phyloP scores from a whole-genome alignment of 129 eudicot genomes.

The Artemisia tridentata region DNA sequence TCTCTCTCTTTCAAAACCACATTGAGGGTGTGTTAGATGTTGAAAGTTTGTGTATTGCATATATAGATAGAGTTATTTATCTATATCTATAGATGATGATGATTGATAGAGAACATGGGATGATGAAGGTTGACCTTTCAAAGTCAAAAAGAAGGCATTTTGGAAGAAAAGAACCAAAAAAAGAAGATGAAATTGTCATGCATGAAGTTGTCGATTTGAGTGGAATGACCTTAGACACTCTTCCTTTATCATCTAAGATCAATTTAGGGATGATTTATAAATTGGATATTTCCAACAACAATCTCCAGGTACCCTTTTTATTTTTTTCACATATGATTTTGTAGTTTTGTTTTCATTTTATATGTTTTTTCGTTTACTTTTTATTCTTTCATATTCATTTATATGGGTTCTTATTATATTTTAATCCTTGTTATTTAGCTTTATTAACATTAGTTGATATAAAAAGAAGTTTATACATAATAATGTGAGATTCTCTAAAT shows the following conservation, averaged over 20 bases:
- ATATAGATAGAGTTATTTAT: slow-evolving; percentile 9
- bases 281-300: slow-evolving; percentile 79
- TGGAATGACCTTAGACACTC: slow-evolving; percentile 54
- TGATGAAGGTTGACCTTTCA: slow-evolving; percentile 29
- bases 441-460: not conserved
- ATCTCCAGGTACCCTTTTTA: slow-evolving; percentile 61
- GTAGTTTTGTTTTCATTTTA: not conserved
- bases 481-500: not conserved
- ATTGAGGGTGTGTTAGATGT: slow-evolving; percentile 10
- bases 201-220: slow-evolving; percentile 71
- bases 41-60: slow-evolving; percentile 9
- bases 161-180: slow-evolving; percentile 24
- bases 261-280: slow-evolving; percentile 61
- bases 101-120: slow-evolving; percentile 29
- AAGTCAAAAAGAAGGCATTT: slow-evolving; percentile 32
- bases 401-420: not conserved
- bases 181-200: slow-evolving; percentile 23
- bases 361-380: not conserved
- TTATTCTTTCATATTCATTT: not conserved
- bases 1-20: not conserved
- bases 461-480: not conserved
- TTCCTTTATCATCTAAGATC: slow-evolving; percentile 49
- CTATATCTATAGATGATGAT: slow-evolving; percentile 19
- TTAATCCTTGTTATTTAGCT: not conserved
- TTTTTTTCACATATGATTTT: not conserved